Evolutionary conservation across 192 early-diverging fungal genomes (phyloP), one percentile per base, ranked within the genome.

Genomic region (Umbelopsis sp.): DNA sequence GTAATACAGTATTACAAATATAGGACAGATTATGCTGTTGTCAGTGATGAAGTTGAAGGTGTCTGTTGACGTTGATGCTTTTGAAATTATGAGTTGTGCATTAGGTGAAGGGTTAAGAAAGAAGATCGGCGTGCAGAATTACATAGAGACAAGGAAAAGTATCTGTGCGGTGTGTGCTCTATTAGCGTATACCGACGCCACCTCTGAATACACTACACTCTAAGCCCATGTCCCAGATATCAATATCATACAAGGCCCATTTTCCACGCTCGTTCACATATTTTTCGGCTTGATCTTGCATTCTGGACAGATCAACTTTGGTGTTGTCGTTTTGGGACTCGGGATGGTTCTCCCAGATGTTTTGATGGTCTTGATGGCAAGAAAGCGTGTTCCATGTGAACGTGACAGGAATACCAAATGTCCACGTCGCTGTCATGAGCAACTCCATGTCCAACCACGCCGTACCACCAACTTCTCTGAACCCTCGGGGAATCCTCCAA

Each of bases 381-480:
- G 74, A 46, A 33, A 75, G 64, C 2, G 48, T 22, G 20, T 70
- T 50, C 2, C 25, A 52, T 9, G 58, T 66, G 64, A 69, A 77
- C 51, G 70, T 51, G 37, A 75, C 35, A 2, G 52, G 52, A 12
- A 77, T 49, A 18, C 66, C 66, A 25, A 70, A 65, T 46, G 71
- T 49, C 67, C 71, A 73, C 1, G 66, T 30, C 12, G 76, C 71
- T n/a, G 76, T 77, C 49, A 52, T 47, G 2, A 77, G 22, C 30
- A 77, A 70, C 52, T 77, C 76, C 35, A 77, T 69, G 64, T 77
- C 76, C 25, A 73, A 46, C 76, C 76, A 72, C 15, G 66, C 49
- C 16, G 33, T 61, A 9, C 50, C 76, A 3, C 71, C 76, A 45
- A 50, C 52, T 30, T 77, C 76, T 18, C 76, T 50, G 22, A 73